These are phyloP conservation scores for Beta lomatogona DNA, from an alignment of 179 eudicot species.

Conservation along the genomic window DNA sequence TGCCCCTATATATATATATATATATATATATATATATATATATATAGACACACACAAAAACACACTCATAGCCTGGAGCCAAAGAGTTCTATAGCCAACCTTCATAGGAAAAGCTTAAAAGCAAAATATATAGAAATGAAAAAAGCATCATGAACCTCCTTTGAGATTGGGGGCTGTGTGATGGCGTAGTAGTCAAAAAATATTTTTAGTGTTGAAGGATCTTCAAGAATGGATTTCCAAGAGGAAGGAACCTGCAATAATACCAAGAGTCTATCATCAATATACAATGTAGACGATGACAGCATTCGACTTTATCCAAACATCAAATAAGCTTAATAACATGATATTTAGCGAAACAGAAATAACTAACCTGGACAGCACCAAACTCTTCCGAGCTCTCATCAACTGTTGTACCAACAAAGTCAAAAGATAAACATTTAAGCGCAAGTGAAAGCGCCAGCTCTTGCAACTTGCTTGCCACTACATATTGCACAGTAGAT, in stretches of 20 bases:
- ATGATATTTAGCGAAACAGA: not conserved
- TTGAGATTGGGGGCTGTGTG: slow-evolving; percentile 82
- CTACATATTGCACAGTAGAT: slow-evolving; percentile 39
- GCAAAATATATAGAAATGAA: not conserved
- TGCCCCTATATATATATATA: too few relatives aligned
- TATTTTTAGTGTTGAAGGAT: slow-evolving; percentile 78
- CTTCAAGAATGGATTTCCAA: slow-evolving; percentile 86
- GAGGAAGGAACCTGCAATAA: slow-evolving; percentile 71
- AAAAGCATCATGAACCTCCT: slow-evolving; percentile 61
- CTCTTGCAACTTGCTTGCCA: slow-evolving; percentile 65
- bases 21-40: too few relatives aligned
- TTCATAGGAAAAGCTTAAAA: slow-evolving; percentile 7
- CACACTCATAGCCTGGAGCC: not conserved
- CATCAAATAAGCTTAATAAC: slow-evolving; percentile 4
- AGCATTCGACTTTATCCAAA: slow-evolving; percentile 1
- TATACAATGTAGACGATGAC: not conserved
- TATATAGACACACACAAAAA: too few relatives aligned
- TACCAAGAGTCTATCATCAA: slow-evolving; percentile 22
- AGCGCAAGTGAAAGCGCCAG: slow-evolving; percentile 77
- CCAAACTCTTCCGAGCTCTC: slow-evolving; percentile 92
- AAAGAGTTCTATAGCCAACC: not conserved
- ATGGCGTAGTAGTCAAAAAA: slow-evolving; percentile 88
- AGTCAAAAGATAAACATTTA: slow-evolving; percentile 79
- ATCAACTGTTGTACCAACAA: slow-evolving; percentile 79
- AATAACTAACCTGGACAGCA: slow-evolving; percentile 69